A percentile compares a stretch with the other conserved stretches of the same genome.
Conservation (phyloP, 1,284 basidiomycete genomes). For the Erythrobasidium hasegawianum region DNA sequence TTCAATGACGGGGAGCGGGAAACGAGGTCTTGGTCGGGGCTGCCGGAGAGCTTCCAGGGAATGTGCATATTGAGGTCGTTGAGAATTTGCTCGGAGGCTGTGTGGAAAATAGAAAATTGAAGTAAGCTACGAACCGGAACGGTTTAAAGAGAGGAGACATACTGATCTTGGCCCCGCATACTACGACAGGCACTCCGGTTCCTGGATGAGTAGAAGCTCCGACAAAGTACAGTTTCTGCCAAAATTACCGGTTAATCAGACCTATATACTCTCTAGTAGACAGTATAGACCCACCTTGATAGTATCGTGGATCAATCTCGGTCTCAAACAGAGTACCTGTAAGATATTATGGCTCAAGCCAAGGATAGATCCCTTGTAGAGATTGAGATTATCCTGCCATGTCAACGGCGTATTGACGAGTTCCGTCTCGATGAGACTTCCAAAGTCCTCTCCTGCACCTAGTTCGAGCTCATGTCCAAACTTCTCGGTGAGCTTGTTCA, state of each 20-base stretch:
- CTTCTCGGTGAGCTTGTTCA: constrained; percentile 40
- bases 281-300: constrained; percentile 46
- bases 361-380: constrained; percentile 51
- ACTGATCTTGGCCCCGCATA: constrained; percentile 38
- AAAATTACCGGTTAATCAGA: constrained; percentile 41
- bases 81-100: constrained; percentile 44
- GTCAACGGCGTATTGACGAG: constrained; percentile 48
- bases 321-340: constrained; percentile 44
- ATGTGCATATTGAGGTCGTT: constrained; percentile 37
- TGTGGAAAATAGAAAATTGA: constrained; percentile 7
- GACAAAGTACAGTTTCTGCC: constrained; percentile 49
- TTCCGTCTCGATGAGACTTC: constrained; percentile 42
- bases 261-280: background rate
- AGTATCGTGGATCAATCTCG: constrained; percentile 17
- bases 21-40: constrained; percentile 18
- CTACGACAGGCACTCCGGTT: constrained; percentile 39
- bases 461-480: constrained; percentile 13
- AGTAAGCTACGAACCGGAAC: too few species aligned
- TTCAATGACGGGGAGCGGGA: constrained; percentile 20
- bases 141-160: background rate
- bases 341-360: constrained; percentile 50
- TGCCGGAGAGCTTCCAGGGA: constrained; percentile 22
- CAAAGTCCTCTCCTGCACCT: constrained; percentile 38
- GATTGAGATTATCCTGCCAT: constrained; percentile 50
- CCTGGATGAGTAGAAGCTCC: constrained; percentile 51